Base-by-base conservation (phyloP, 805 yeast species). In the Candida dajiaensis region DNA sequence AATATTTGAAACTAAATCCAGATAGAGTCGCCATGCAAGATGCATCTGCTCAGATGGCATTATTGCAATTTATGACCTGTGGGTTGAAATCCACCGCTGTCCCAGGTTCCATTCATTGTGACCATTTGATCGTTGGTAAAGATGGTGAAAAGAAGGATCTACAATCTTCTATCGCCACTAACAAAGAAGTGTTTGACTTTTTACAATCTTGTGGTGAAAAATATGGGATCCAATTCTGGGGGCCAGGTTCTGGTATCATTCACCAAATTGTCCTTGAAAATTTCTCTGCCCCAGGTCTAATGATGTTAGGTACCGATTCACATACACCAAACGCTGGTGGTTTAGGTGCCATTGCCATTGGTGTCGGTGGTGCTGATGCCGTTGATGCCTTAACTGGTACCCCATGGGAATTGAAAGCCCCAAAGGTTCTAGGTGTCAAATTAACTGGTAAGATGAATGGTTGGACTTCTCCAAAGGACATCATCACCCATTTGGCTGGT, bases 301-400 rank as follows among this genome's bases (percentile, higher is more conserved):
- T 94, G 87, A 86, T 94, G 89, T 78, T 94, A 50, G 99, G 99
- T 57, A 94, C 99, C 37, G 99, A 94, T 69, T 90, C 98, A 2
- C 99, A 94, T 68, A 94, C 99, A 42, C 99, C 99, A 42, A 94
- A 94, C 62, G 99, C 99, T 26, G 99, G 99, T 73, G 99, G 99
- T 56, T 73, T 94, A 52, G 99, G 99, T 66, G 96, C 96, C 56
- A 83, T 92, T 56, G 98, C 99, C 60, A 94, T 94, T 65, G 99
- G 99, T 72, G 99, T 94, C 37, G 99, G 99, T 71, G 99, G 99
- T 75, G 99, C 99, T 46, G 99, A 94, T 71, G 99, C 99, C 37
- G 99, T 94, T 46, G 99, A 94, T 69, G 99, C 94, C 43, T 73
- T 94, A 63, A 89, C 98, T 39, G 96, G 94, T 55, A 84, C 94